These are phyloP conservation scores for Ambrosiella xylebori DNA, from an alignment of 2,329 filamentous ascomycete genomes.

Conservation along the genomic window DNA sequence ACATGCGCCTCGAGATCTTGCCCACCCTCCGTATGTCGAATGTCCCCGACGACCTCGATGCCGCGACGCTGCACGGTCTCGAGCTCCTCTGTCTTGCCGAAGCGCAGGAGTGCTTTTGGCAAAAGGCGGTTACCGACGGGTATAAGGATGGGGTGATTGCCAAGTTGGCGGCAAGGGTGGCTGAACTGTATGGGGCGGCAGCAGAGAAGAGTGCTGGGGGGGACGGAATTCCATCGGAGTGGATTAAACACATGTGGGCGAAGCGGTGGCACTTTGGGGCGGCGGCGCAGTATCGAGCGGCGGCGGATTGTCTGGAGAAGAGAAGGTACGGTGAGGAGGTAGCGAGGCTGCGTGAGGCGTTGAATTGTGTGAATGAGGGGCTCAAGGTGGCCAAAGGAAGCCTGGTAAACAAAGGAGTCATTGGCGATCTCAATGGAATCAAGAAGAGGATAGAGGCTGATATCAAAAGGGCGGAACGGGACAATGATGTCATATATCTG, in stretches of 20 bases:
- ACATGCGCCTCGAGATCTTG: conserved; percentile 60
- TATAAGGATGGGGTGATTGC: conserved; percentile 87
- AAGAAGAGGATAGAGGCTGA: conserved; percentile 75
- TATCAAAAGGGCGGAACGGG: conserved; percentile 79
- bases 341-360: conserved; percentile 64
- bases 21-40: conserved; percentile 66
- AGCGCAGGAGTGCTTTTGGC: conserved; percentile 95
- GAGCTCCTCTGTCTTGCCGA: conserved; percentile 76
- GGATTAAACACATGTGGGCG: conserved; percentile 95
- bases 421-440: conserved; percentile 65
- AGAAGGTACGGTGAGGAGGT: conserved; percentile 91
- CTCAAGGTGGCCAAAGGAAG: conserved; percentile 58
- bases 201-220: conserved; percentile 78
- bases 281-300: conserved; percentile 81
- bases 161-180: conserved; percentile 74
- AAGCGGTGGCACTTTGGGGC: conserved; percentile 97
- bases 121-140: conserved; percentile 85
- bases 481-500: conserved; percentile 92
- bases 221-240: conserved; percentile 75
- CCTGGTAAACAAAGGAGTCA: conserved; percentile 66
- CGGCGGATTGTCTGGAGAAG: conserved; percentile 84
- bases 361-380: conserved; percentile 69
- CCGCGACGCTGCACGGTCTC: conserved; percentile 66
- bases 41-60: conserved; percentile 91
- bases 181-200: conserved; percentile 73